Evolutionary conservation across 257 asterid genomes (phyloP), one percentile per base, ranked within the genome.

Genomic region (Solanum infundibuliforme): DNA sequence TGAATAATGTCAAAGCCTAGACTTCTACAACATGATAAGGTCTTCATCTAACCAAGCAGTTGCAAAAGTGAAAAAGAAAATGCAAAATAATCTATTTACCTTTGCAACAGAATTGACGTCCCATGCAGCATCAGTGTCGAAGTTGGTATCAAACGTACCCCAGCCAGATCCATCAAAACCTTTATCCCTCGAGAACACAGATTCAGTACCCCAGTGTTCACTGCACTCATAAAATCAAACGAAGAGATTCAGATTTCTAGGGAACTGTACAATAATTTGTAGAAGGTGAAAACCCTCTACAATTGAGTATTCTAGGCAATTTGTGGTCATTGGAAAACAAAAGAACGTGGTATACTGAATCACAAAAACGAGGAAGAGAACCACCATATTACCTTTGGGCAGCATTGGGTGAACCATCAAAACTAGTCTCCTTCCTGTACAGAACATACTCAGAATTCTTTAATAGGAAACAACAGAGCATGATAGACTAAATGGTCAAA

Each of bases 401-500:
- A 90, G 94, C 95, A 89, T 90, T 94, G n/a, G 98, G 96, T 43
- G 98, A 95, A 52, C 98, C 98, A 92, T 95, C 93, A 81, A 89
- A 72, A 83, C 87, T 90, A 84, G 85, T 48, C 27, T 93, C 95
- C 90, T 88, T 94, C 81, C 90, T 87, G 74, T 66, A 87, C 77
- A 88, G 92, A 38, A 36, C 18, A 86, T 77, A 21, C 41, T 52
- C 41, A 31, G 87, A 58, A 48, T 69, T 58, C 7, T 85, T 18
- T 39, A 85, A 16, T 8, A 62, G 72, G 72, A 18, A 38, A 60
- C 8, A 36, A 32, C 16, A 38, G 66, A 58, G 25, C 71, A 31
- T 20, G 68, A 85, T 52, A 68, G 72, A 60, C 27, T 83, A 82
- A 46, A 46, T 81, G 16, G 39, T 31, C 66, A 46, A 81, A 81